Base-by-base conservation (phyloP, 2,329 filamentous ascomycete genomes). In the Aspergillus ibericus region DNA sequence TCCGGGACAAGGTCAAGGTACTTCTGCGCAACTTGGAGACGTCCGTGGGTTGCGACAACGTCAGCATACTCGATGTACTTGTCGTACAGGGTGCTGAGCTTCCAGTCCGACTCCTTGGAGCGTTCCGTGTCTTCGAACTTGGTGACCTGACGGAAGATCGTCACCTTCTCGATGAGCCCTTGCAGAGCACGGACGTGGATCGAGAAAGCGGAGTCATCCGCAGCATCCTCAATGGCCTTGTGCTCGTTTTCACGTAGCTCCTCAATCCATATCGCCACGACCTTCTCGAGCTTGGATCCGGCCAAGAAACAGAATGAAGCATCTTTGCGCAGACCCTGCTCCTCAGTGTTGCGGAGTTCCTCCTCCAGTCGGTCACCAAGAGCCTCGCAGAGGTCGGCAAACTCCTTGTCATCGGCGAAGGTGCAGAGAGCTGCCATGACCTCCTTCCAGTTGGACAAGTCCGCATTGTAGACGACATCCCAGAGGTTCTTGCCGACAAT, bases 51-150 rank as follows among this genome's bases (percentile, higher is more conserved):
- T 48, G 95, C 92, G 58, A 96, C 87, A 65, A 99, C 93, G 72
- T 99, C 93, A 13, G 95, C 93, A 74, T 98, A 99, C 78, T 99
- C 95, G 27, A 90, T 88, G 72, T 99, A 99, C 78, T 96, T 96
- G 73, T 92, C 88, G 75, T 99, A 99, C 54, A 99, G 81, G 2
- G 88, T 83, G 36, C 87, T 84, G 59, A 99, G 86, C 78, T 96
- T 97, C 93, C 93, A 99, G 67, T 88, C 91, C 1, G 88, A 87
- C 9, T 85, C 82, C 66, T 91, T 85, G 48, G 79, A 78, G 63
- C 85, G 85, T 70, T 97, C 92, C 8, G 79, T 77, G 72, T 99
- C 95, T 68, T 90, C 81, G 80, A 97, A 99, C 70, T 93, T 92
- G 62, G 92, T 93, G 44, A 97, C 93, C 66, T 95, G 86, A 55